These are phyloP conservation scores for Knufia fluminis DNA, from an alignment of 2,329 filamentous ascomycete genomes.

Conservation along the genomic window DNA sequence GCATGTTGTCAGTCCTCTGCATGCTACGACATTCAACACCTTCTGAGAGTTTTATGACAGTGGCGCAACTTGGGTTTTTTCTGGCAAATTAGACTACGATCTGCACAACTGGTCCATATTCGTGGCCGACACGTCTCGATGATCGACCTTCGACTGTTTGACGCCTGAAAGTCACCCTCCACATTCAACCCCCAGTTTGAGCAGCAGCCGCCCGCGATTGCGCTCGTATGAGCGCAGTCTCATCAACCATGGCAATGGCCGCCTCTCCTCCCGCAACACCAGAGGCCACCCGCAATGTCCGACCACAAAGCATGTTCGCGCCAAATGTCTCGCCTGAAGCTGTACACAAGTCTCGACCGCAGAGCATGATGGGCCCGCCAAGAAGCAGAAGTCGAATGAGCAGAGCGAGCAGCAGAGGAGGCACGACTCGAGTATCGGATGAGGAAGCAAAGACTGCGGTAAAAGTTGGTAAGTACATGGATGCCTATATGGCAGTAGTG, in stretches of 20 bases:
- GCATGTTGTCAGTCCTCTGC: too few relatives aligned
- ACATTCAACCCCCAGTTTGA: background rate
- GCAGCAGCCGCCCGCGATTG: background rate
- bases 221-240: slow-evolving; percentile 1
- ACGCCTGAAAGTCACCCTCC: background rate
- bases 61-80: too few relatives aligned
- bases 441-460: slow-evolving; percentile 86
- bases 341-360: slow-evolving; percentile 50
- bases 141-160: background rate
- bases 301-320: slow-evolving; percentile 21
- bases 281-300: slow-evolving; percentile 15
- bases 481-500: background rate
- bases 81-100: background rate
- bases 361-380: slow-evolving; percentile 69
- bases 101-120: background rate
- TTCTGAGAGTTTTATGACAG: too few relatives aligned
- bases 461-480: slow-evolving; percentile 70
- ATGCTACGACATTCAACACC: too few relatives aligned
- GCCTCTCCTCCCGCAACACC: slow-evolving; percentile 22
- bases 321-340: slow-evolving; percentile 19
- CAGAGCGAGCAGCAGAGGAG: slow-evolving; percentile 60
- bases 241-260: slow-evolving; percentile 13
- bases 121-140: background rate
- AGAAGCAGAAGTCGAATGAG: slow-evolving; percentile 78
- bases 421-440: slow-evolving; percentile 65